These are phyloP conservation scores for Nigrospora oryzae DNA, from an alignment of 2,329 filamentous ascomycete genomes.

Conservation along the genomic window DNA sequence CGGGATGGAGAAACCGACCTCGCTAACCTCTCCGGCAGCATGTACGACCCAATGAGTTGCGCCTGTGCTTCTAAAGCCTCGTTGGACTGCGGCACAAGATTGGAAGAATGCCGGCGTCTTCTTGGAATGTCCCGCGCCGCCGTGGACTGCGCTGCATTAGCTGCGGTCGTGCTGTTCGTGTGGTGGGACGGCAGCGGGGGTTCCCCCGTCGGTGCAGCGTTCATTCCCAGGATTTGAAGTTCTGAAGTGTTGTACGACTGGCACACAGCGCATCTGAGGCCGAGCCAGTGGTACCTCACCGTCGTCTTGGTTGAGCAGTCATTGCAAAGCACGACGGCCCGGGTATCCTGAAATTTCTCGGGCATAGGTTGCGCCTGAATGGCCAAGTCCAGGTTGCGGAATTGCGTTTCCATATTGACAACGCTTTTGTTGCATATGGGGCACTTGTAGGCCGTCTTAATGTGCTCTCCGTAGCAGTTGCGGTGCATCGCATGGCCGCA, in stretches of 20 bases:
- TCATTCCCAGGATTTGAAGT: conserved; percentile 45
- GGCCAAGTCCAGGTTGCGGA: conserved; percentile 80
- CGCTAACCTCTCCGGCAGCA: conserved; percentile 30
- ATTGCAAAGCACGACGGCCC: conserved; percentile 83
- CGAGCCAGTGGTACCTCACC: conserved; percentile 89
- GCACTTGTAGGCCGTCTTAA: conserved; percentile 87
- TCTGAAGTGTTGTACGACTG: conserved; percentile 63
- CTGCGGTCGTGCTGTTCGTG: neutral
- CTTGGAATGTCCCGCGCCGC: conserved; percentile 13
- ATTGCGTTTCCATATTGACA: conserved; percentile 95
- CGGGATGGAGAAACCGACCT: conserved; percentile 34
- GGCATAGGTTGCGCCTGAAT: conserved; percentile 93
- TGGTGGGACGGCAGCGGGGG: conserved; percentile 1
- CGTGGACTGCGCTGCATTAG: conserved; percentile 6
- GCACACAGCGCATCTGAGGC: conserved; percentile 75
- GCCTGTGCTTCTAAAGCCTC: conserved; percentile 7
- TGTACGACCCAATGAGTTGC: conserved; percentile 5
- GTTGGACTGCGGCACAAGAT: conserved; percentile 10
- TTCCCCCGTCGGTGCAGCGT: conserved; percentile 2
- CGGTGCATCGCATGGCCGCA: conserved; percentile 96
- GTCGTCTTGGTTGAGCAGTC: conserved; percentile 86
- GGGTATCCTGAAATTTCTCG: conserved; percentile 66
- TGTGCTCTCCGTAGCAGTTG: conserved; percentile 79
- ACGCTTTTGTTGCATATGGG: conserved; percentile 94
- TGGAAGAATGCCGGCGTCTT: conserved; percentile 23